Conservation (phyloP, 805 yeast genomes). For the Pichia paraexigua region DNA sequence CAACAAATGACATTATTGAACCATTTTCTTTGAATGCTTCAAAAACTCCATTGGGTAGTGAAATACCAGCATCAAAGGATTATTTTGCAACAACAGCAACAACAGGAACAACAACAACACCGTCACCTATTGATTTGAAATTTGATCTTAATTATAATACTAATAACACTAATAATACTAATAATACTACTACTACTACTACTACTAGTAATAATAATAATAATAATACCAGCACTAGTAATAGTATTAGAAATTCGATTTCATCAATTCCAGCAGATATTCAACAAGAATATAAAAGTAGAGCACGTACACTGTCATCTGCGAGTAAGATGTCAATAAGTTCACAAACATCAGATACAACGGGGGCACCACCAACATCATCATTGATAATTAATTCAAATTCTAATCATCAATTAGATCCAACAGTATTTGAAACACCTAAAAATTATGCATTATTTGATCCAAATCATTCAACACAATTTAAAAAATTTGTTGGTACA, state of each 20-base stretch:
- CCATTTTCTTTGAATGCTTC: slow-evolving; percentile 21
- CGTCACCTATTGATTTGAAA: slow-evolving; percentile 6
- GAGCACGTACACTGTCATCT: slow-evolving; percentile 25
- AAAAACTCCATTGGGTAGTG: not conserved
- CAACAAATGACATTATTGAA: slow-evolving; percentile 15
- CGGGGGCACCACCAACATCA: not conserved
- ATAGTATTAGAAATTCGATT: not conserved
- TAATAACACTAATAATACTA: too few species aligned
- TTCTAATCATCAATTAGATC: not conserved
- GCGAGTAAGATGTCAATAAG: slow-evolving; percentile 32
- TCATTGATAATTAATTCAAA: slow-evolving; percentile 31
- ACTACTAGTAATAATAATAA: too few species aligned
- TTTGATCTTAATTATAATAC: not conserved
- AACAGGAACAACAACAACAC: not conserved
- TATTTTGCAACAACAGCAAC: not conserved
- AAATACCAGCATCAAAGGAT: not conserved
- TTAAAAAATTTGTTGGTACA: slow-evolving; percentile 81
- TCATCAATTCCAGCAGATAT: slow-evolving; percentile 3
- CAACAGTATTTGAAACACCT: slow-evolving; percentile 17
- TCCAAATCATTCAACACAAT: slow-evolving; percentile 42
- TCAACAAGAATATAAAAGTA: slow-evolving; percentile 12
- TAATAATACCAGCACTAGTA: not conserved
- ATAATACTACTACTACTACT: too few species aligned
- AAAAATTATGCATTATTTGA: slow-evolving; percentile 59
- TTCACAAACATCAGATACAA: slow-evolving; percentile 27